Conservation (phyloP, 306 rosid species). For the Rosa chinensis region DNA sequence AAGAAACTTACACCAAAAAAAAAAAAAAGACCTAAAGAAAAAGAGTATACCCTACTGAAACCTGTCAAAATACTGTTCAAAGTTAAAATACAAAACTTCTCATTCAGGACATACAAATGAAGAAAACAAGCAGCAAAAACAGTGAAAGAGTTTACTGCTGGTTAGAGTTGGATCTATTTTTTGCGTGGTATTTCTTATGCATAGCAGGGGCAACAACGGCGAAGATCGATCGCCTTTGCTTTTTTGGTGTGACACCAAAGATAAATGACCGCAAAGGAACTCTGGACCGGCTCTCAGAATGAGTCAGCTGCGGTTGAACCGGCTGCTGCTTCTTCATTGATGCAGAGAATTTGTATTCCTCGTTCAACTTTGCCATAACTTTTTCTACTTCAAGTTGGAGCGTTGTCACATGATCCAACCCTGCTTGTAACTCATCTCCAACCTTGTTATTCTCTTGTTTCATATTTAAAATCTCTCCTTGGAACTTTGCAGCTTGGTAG, state of each 20-base stretch:
- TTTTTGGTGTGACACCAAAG: conserved; percentile 74
- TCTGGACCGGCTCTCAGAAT: conserved; percentile 42
- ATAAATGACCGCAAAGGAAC: conserved; percentile 87
- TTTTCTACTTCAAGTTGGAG: conserved; percentile 69
- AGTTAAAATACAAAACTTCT: conserved; percentile 13
- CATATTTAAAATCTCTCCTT: conserved; percentile 96
- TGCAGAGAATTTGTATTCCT: conserved; percentile 51
- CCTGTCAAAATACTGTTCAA: conserved; percentile 13
- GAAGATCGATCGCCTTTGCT: conserved; percentile 74
- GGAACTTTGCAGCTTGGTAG: conserved; percentile 96
- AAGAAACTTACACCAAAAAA: not conserved
- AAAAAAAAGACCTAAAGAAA: conserved; percentile 1
- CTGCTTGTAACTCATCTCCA: conserved; percentile 78
- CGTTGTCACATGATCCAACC: conserved; percentile 55
- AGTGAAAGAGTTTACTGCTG: conserved; percentile 30
- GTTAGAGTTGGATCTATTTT: conserved; percentile 25
- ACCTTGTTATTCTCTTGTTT: conserved; percentile 93
- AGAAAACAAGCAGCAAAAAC: not conserved
- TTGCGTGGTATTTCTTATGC: conserved; percentile 51
- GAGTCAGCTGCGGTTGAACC: conserved; percentile 39
- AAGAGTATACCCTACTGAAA: conserved; percentile 23
- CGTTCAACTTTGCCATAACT: conserved; percentile 59
- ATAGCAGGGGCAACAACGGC: conserved; percentile 66
- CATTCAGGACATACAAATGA: conserved; percentile 11
- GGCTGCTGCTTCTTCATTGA: conserved; percentile 51